Evolutionary conservation across 805 yeast genomes (phyloP).

Genomic region (Candida ponderosae): DNA sequence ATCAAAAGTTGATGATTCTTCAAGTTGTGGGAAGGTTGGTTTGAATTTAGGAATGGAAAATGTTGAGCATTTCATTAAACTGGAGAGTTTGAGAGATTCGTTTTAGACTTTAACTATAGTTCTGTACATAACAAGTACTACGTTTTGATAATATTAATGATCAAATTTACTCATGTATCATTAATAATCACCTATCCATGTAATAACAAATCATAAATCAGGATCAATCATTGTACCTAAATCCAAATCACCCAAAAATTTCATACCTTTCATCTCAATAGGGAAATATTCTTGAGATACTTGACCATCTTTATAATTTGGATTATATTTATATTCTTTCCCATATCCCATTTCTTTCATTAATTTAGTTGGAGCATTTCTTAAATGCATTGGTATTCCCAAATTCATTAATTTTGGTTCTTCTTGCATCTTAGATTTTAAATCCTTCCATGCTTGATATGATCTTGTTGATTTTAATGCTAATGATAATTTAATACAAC

Average conservation of each 20-base stretch:
- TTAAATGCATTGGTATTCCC: slow-evolving; percentile 60
- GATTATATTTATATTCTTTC: slow-evolving; percentile 83
- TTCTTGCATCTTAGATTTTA: slow-evolving; percentile 49
- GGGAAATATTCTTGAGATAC: slow-evolving; percentile 78
- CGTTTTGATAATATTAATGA: neutral
- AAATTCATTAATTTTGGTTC: slow-evolving; percentile 56
- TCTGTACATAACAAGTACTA: neutral
- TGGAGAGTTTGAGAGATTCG: too few relatives aligned
- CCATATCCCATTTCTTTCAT: slow-evolving; percentile 89
- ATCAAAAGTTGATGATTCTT: neutral
- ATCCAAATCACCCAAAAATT: slow-evolving; percentile 49
- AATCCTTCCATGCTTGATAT: slow-evolving; percentile 68
- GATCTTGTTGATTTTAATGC: slow-evolving; percentile 84
- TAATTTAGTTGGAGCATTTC: slow-evolving; percentile 90
- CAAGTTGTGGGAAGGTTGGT: too few relatives aligned
- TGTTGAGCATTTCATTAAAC: too few relatives aligned
- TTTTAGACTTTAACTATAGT: too few relatives aligned
- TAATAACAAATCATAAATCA: slow-evolving; percentile 23
- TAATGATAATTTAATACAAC: slow-evolving; percentile 82
- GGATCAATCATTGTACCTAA: slow-evolving; percentile 42
- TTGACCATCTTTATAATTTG: slow-evolving; percentile 62
- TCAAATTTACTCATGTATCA: neutral
- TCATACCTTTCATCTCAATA: slow-evolving; percentile 36
- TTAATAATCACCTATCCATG: neutral
- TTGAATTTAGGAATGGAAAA: too few relatives aligned